Evolutionary conservation across 169 alveolate species (phyloP).

Genomic region (Plasmodium fragile): DNA sequence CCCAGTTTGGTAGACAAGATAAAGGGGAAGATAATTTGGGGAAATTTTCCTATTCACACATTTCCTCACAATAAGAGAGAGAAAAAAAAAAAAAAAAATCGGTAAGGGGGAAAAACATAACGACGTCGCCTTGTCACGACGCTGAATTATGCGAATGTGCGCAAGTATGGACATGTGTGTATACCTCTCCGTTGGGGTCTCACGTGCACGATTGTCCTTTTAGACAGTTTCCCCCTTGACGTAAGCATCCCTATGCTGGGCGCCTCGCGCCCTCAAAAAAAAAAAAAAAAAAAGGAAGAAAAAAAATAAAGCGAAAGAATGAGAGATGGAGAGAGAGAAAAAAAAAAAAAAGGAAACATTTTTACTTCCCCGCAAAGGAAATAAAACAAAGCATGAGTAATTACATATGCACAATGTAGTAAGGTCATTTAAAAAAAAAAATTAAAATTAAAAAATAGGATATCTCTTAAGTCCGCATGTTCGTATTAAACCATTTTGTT

Average conservation of each 20-base stretch:
- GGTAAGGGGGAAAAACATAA: not conserved
- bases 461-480: not conserved
- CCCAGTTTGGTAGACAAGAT: not conserved
- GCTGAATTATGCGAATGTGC: not conserved
- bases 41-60: not conserved
- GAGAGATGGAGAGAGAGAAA: not conserved
- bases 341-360: not conserved
- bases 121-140: not conserved
- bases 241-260: not conserved
- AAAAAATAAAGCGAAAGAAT: not conserved
- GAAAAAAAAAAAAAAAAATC: not conserved
- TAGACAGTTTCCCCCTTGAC: conserved; percentile 1
- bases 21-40: not conserved
- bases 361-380: not conserved
- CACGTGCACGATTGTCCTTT: not conserved
- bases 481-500: not conserved
- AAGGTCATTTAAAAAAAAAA: not conserved
- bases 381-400: not conserved
- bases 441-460: not conserved
- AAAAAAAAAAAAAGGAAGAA: not conserved
- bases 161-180: not conserved
- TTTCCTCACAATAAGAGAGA: not conserved
- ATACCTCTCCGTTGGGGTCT: not conserved
- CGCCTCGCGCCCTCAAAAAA: not conserved
- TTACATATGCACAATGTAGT: not conserved